Base-by-base conservation (phyloP, 2,329 filamentous ascomycete genomes). In the Aspergillus sp. region DNA sequence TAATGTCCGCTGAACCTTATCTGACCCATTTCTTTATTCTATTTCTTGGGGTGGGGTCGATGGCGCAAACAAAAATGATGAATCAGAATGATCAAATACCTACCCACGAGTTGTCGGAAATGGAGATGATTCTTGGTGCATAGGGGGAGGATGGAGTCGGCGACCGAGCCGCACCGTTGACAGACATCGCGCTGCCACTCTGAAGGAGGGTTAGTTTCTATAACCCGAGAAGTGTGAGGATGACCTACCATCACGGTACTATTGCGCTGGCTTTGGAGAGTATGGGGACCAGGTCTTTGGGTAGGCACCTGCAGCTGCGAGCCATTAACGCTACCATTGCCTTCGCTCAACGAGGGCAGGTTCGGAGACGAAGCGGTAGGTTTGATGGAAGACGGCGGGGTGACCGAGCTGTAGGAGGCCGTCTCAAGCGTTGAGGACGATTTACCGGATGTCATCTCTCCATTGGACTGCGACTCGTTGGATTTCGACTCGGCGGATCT, bases 91-190 rank as follows among this genome's bases (percentile, higher is more conserved):
- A 14, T 7, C 18, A 1, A 52, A 6, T 24, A 80, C 87, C 69
- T 84, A 96, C 92, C 90, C 92, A 96, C 59, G 91, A 88, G 66
- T 90, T 90, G 65, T 96, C 91, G 10, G 86, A 82, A 45, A 96
- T 81, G 36, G 93, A 96, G 49, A 88, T 79, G 45, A 97, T 85
- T 67, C 87, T 86, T 24, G 94, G 93, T 31, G 92, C 90, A 77
- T 91, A 94, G 49, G 89, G 87, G 56, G 92, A 96, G 18, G 87
- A 84, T 7, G 89, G 85, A 62, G 85, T 77, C 63, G 80, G 83
- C 57, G 78, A 81, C 70, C 83, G 85, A 42, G 6, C 14, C 46
- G 64, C 64, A 49, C 71, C 69, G 68, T 74, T 76, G 50, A 72
- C 65, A 1, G 73, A 73, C 6, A 69, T 69, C 4, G 67, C 63